A percentile compares a stretch with the other conserved stretches of the same genome.
phyloP scores from a whole-genome alignment of 352 stramenopile species.

The Phytophthora pisi region DNA sequence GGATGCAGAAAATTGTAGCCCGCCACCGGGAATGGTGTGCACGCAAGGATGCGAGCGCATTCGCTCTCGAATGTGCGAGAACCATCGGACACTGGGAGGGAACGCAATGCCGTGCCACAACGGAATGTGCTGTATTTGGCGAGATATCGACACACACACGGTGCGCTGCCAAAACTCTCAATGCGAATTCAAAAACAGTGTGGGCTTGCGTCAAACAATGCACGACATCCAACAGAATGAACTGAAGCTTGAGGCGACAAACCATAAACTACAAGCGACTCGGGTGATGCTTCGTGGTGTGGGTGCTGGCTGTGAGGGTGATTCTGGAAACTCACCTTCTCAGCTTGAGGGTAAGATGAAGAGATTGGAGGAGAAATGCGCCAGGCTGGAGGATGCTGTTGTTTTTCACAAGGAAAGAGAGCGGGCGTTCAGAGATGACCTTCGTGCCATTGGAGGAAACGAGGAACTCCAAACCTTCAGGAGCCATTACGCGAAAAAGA shows the following conservation, averaged over 20 bases:
- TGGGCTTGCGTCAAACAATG: constrained; percentile 69
- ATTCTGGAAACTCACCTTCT: background rate
- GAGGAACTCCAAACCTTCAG: constrained; percentile 17
- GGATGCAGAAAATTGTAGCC: constrained; percentile 63
- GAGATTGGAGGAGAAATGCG: constrained; percentile 21
- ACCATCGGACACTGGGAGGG: constrained; percentile 29
- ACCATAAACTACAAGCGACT: constrained; percentile 9
- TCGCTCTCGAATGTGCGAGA: constrained; percentile 60
- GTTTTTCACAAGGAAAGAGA: constrained; percentile 32
- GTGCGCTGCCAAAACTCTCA: constrained; percentile 62
- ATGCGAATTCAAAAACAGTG: constrained; percentile 72
- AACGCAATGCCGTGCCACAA: constrained; percentile 49
- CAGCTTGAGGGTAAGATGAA: constrained; percentile 27
- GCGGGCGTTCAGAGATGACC: constrained; percentile 21
- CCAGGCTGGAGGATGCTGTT: constrained; percentile 28
- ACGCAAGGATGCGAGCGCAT: constrained; percentile 49
- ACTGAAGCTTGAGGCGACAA: constrained; percentile 17
- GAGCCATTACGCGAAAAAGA: constrained; percentile 25
- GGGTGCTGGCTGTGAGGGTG: background rate
- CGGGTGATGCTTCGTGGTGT: background rate
- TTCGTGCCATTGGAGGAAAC: constrained; percentile 11
- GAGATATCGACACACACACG: constrained; percentile 61
- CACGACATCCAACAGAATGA: constrained; percentile 59
- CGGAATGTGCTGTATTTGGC: constrained; percentile 63
- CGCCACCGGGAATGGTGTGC: constrained; percentile 51